Base-by-base conservation (phyloP, 2,329 filamentous ascomycete genomes). In the Biscogniauxia marginata region DNA sequence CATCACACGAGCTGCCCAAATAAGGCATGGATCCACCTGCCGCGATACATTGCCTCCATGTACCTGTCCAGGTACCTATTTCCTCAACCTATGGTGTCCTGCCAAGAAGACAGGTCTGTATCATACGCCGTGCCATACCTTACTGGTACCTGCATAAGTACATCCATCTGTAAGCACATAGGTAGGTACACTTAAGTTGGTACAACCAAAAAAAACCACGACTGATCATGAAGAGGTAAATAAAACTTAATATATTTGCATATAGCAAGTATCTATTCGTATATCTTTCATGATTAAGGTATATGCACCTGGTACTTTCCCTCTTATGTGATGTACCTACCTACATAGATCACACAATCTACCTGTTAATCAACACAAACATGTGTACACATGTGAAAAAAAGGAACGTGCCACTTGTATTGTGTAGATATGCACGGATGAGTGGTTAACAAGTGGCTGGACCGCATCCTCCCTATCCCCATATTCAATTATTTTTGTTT, bases 41-140 rank as follows among this genome's bases (percentile, higher is more conserved):
- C n/a, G 30, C 30, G 30, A 11, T 39, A 39, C 30, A 11, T 39
- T 39, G 30, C 13, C n/a, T 39, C 13, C 13, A 39, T 22, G 16
- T 49, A 9, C 23, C 23, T 47, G 20, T 23, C 46, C 11, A 22
- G 18, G 20, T 21, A 47, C 18, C 30, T 39, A 7, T 39, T 39
- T 39, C 54, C 56, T 21, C 56, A 53, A 52, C 52, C 43, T 50
- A n/a, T 43, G 47, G 51, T 55, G 60, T 58, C 57, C 30, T 39
- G 30, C 30, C 30, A 39, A 39, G 30, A 39, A 39, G 46, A 57
- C 53, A 16, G 53, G 18, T 52, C 46, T 44, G 50, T 44, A 23
- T 51, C 20, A 25, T 22, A 18, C 43, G 39, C 46, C 39, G 19
- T 46, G 44, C 24, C 49, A 34, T 39, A 20, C 6, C 13, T n/a